phyloP scores from a whole-genome alignment of 805 yeast species.

The Saccharomycopsis schoenii region DNA sequence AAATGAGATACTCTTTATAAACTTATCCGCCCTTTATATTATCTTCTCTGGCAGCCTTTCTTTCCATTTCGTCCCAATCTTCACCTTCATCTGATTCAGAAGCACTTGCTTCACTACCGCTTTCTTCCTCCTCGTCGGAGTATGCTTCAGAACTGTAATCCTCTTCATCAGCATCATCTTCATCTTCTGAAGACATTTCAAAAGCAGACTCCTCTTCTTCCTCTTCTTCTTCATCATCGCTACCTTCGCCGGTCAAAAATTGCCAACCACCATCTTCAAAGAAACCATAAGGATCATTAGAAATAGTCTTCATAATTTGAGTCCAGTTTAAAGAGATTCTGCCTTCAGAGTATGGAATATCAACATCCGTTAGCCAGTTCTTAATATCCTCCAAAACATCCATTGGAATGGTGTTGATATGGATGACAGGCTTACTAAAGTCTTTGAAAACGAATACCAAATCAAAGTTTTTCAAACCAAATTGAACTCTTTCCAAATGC shows the following conservation, averaged over 20 bases:
- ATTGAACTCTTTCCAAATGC: constrained; percentile 93
- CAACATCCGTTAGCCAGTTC: constrained; percentile 97
- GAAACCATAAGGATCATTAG: constrained; percentile 88
- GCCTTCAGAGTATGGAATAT: constrained; percentile 89
- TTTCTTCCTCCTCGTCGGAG: constrained; percentile 30
- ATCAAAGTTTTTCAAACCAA: constrained; percentile 93
- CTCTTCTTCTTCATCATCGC: constrained; percentile 58
- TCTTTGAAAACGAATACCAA: constrained; percentile 94
- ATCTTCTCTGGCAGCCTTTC: constrained; percentile 43
- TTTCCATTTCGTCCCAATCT: constrained; percentile 55
- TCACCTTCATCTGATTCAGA: constrained; percentile 26
- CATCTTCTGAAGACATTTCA: constrained; percentile 52
- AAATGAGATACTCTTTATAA: constrained; percentile 18
- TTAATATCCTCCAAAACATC: constrained; percentile 85
- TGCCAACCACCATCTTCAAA: constrained; percentile 95
- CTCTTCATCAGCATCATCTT: constrained; percentile 54
- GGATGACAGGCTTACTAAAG: constrained; percentile 77
- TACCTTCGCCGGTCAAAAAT: constrained; percentile 83
- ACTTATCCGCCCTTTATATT: constrained; percentile 16
- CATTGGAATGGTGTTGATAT: constrained; percentile 91
- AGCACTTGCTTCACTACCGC: constrained; percentile 24
- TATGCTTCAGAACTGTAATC: constrained; percentile 33
- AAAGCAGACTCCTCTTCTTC: constrained; percentile 62
- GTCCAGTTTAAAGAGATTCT: constrained; percentile 94
- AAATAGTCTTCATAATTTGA: constrained; percentile 88